Conservation (phyloP, 139 green algal genomes). For the Micractinium sp. region DNA sequence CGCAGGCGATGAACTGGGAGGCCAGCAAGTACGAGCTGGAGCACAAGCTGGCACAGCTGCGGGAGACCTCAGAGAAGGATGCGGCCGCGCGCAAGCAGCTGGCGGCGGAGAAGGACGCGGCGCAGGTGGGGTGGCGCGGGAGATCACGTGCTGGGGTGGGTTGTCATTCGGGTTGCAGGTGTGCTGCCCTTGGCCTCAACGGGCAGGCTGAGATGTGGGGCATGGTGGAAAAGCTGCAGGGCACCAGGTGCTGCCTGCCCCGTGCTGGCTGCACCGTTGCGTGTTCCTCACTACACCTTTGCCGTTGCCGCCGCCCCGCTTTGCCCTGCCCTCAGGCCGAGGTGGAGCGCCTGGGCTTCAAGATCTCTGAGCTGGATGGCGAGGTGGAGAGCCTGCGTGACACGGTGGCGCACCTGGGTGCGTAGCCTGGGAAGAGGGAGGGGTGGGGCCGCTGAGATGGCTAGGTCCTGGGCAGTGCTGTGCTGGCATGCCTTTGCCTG, state of each 20-base stretch:
- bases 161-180: too few relatives aligned
- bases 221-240: too few relatives aligned
- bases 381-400: conserved; percentile 28
- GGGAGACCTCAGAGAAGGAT: not conserved
- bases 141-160: not conserved
- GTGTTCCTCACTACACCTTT: not conserved
- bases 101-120: conserved; percentile 1
- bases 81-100: conserved; percentile 4
- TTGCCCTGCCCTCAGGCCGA: not conserved
- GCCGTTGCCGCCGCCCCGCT: not conserved
- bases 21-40: not conserved
- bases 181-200: too few relatives aligned
- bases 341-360: not conserved
- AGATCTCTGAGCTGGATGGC: not conserved
- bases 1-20: conserved; percentile 23
- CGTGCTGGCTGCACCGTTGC: not conserved
- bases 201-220: too few relatives aligned
- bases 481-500: too few relatives aligned
- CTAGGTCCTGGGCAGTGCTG: not conserved
- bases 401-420: conserved; percentile 22
- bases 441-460: not conserved
- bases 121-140: not conserved
- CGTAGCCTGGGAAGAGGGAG: not conserved
- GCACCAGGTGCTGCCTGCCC: not conserved
- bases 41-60: not conserved